phyloP scores from a whole-genome alignment of 1,139 yeast species.

The Scheffersomyces illinoinensis region DNA sequence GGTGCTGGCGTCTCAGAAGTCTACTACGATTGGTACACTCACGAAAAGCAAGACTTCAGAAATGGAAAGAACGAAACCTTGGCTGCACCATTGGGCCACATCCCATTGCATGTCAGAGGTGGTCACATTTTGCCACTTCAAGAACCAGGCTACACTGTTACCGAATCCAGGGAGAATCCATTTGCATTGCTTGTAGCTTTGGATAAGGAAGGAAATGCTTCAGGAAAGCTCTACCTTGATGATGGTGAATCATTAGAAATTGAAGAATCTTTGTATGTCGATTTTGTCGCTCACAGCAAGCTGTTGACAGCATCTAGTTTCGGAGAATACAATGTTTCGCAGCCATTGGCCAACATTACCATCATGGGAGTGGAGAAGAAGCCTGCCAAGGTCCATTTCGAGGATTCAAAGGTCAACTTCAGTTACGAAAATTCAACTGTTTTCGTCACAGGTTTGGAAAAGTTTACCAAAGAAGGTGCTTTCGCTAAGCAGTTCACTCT shows the following conservation, averaged over 20 bases:
- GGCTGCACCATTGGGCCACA: slow-evolving; percentile 24
- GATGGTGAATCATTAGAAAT: slow-evolving; percentile 28
- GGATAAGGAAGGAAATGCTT: slow-evolving; percentile 17
- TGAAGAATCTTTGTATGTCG: slow-evolving; percentile 18
- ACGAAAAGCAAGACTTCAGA: slow-evolving; percentile 17
- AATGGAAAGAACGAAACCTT: slow-evolving; percentile 22
- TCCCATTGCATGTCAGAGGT: slow-evolving; percentile 22
- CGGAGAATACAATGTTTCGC: slow-evolving; percentile 19
- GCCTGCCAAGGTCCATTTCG: slow-evolving; percentile 21
- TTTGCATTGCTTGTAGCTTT: slow-evolving; percentile 30
- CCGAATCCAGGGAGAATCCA: slow-evolving; percentile 28
- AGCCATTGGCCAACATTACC: slow-evolving; percentile 26
- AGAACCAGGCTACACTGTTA: slow-evolving; percentile 30
- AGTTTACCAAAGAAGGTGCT: slow-evolving; percentile 14
- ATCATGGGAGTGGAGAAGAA: slow-evolving; percentile 22
- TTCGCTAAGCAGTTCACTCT: slow-evolving; percentile 14
- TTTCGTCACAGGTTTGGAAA: slow-evolving; percentile 16
- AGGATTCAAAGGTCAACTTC: slow-evolving; percentile 12
- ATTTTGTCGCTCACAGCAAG: slow-evolving; percentile 15
- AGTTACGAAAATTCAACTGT: slow-evolving; percentile 15
- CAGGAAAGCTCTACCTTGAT: slow-evolving; percentile 22
- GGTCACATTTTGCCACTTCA: slow-evolving; percentile 24
- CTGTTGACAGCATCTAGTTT: slow-evolving; percentile 15
- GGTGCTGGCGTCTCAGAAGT: slow-evolving; percentile 18
- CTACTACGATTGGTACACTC: slow-evolving; percentile 37